Conservation (phyloP, 495 filamentous ascomycete species). For the Tuber melanosporum region DNA sequence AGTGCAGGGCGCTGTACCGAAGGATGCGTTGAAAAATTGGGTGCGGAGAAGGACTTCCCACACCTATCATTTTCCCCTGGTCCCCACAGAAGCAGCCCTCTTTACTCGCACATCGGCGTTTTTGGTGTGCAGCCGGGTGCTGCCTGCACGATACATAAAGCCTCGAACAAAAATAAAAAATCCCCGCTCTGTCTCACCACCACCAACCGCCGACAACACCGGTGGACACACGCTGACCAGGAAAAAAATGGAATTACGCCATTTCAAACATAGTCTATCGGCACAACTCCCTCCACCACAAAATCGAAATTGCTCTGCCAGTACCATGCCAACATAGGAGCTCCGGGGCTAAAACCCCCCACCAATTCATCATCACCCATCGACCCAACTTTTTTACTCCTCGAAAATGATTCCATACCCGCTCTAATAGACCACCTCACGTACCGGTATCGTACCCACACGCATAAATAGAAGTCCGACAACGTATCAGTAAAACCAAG, state of each 20-base stretch:
- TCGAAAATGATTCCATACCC: neutral
- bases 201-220: neutral
- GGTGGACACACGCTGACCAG: neutral
- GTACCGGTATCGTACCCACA: neutral
- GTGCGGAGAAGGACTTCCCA: neutral
- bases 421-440: neutral
- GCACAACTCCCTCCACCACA: neutral
- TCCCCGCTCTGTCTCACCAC: neutral
- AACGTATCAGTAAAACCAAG: neutral
- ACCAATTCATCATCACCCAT: neutral
- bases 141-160: neutral
- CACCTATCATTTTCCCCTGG: neutral
- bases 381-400: neutral
- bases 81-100: neutral
- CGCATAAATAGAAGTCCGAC: neutral
- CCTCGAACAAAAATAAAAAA: slow-evolving; percentile 1
- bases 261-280: neutral
- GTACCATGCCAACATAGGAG: neutral
- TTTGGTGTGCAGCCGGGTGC: neutral
- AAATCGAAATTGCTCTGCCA: neutral
- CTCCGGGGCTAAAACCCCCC: neutral
- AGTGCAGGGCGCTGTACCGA: neutral
- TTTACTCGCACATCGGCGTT: too few species aligned
- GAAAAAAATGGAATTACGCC: neutral
- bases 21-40: neutral